Base-by-base conservation (phyloP, 2,329 filamentous ascomycete species). In the Pestalotiopsis fici region DNA sequence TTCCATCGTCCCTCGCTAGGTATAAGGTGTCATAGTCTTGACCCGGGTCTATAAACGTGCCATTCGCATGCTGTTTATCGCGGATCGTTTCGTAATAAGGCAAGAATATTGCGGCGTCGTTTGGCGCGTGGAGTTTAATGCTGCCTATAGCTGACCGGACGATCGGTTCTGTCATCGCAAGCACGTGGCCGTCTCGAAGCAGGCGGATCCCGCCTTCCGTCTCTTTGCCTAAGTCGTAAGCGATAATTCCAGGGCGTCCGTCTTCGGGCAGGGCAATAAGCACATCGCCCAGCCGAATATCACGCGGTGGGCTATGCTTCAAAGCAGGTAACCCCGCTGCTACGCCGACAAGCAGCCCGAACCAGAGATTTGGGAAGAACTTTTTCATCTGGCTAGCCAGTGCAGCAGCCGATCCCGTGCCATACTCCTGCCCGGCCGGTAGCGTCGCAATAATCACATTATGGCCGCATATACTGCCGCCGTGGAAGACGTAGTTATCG, bases 241-340 rank as follows among this genome's bases (percentile, higher is more conserved):
- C 71, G 1, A 81, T 59, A 0, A 80, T 50, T 0, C 71, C 77
- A 0, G 77, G 66, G n/a, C 67, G 72, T 0, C 77, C 72, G 0
- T 71, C 70, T 0, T 73, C 65, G 0, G 74, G 68, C 1, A 78
- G 57, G 7, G 71, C 75, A 1, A 82, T 76, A 5, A 82, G 73
- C 0, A 81, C 73, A 69, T 81, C 77, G 1, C 79, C 79, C 23
- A 81, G 73, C 3, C 79, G 76, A 18, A 81, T 81, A 67, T 81
- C 78, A 2, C 70, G 70, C 2, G 73, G 71, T n/a, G n/a, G n/a
- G n/a, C n/a, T n/a, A n/a, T n/a, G n/a, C n/a, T n/a, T n/a, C n/a
- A n/a, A n/a, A n/a, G n/a, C n/a, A n/a, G n/a, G n/a, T n/a, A n/a
- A n/a, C n/a, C n/a, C n/a, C n/a, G n/a, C n/a, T n/a, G n/a, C n/a